A percentile compares a stretch with the other conserved stretches of the same genome.
Conservation (phyloP, 495 filamentous ascomycete genomes). For the Friedmanniomyces simplex region DNA sequence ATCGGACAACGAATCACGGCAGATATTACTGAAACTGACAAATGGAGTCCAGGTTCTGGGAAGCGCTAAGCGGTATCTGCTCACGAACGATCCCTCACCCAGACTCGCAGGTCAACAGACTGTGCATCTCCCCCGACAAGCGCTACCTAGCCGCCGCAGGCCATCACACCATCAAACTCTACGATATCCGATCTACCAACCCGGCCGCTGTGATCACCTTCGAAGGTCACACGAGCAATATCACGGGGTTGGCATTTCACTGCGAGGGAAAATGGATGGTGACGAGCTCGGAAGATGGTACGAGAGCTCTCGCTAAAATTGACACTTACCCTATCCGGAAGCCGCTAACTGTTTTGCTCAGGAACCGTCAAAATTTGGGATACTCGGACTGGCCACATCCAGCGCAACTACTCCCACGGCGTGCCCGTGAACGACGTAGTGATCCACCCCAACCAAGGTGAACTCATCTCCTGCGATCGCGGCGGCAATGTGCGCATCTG, state of each 20-base stretch:
- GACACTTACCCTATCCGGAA: too few relatives aligned
- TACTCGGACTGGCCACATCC: constrained; percentile 74
- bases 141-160: constrained; percentile 90
- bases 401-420: constrained; percentile 84
- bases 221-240: constrained; percentile 88
- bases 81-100: constrained; percentile 95
- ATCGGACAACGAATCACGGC: too few relatives aligned
- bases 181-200: constrained; percentile 94
- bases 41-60: constrained; percentile 67
- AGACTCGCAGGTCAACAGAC: constrained; percentile 94
- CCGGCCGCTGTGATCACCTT: constrained; percentile 85
- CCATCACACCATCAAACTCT: constrained; percentile 89
- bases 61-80: constrained; percentile 93
- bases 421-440: constrained; percentile 89
- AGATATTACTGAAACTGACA: too few relatives aligned
- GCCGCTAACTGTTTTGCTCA: background rate
- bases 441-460: constrained; percentile 96
- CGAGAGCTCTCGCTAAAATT: background rate
- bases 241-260: constrained; percentile 94
- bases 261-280: constrained; percentile 99
- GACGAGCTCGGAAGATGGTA: constrained; percentile 89
- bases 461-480: constrained; percentile 91
- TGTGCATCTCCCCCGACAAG: constrained; percentile 97
- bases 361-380: constrained; percentile 96
- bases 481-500: constrained; percentile 88